These are phyloP conservation scores for Trebouxia gelatinosa DNA, from an alignment of 163 green algal species.

Conservation along the genomic window DNA sequence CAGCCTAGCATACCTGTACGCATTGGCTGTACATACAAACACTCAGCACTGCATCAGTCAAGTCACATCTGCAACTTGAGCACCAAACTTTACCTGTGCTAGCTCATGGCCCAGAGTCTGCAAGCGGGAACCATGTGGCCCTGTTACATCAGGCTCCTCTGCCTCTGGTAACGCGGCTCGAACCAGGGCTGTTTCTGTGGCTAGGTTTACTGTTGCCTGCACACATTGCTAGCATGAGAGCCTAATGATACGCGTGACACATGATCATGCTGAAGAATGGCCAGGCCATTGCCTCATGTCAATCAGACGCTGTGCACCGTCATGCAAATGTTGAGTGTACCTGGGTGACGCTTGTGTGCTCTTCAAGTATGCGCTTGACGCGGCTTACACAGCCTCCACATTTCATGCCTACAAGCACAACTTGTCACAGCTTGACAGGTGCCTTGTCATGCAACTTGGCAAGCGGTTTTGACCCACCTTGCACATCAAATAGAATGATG, in stretches of 20 bases:
- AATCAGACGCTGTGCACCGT: too few species aligned
- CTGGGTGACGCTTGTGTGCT: slow-evolving; percentile 53
- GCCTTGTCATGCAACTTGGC: background rate
- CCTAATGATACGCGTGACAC: too few species aligned
- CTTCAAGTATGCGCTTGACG: slow-evolving; percentile 81
- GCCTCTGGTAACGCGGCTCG: slow-evolving; percentile 42
- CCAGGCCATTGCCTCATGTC: too few species aligned
- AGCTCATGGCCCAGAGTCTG: background rate
- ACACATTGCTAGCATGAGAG: too few species aligned
- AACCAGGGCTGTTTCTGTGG: slow-evolving; percentile 87
- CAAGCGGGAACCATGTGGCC: background rate
- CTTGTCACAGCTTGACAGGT: background rate
- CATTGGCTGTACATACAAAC: too few species aligned
- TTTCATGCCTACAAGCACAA: slow-evolving; percentile 71
- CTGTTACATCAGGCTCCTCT: background rate
- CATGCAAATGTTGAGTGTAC: too few species aligned
- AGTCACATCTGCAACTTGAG: too few species aligned
- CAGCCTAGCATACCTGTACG: too few species aligned
- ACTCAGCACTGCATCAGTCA: too few species aligned
- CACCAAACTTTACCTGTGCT: too few species aligned
- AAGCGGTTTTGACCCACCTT: slow-evolving; percentile 46
- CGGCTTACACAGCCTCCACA: slow-evolving; percentile 81
- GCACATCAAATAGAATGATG: slow-evolving; percentile 78
- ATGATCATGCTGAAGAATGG: too few species aligned
- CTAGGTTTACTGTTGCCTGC: slow-evolving; percentile 79